phyloP scores from a whole-genome alignment of 2,329 filamentous ascomycete genomes.

The Cladosporium sp. region DNA sequence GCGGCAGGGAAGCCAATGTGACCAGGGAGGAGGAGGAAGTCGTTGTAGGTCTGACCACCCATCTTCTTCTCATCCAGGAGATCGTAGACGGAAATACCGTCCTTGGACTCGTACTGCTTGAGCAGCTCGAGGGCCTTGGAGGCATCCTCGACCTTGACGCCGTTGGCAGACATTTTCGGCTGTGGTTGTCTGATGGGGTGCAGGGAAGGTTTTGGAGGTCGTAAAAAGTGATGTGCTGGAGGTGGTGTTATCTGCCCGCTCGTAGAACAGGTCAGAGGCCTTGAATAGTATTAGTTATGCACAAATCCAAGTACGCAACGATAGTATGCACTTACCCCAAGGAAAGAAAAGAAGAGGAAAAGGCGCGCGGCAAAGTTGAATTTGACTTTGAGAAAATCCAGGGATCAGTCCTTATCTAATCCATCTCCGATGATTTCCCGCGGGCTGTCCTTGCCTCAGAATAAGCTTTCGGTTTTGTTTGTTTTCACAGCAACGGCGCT shows the following conservation, averaged over 20 bases:
- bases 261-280: constrained; percentile 34
- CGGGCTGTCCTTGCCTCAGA: too few relatives aligned
- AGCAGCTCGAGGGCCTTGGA: constrained; percentile 67
- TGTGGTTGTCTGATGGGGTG: constrained; percentile 1
- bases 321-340: constrained; percentile 41
- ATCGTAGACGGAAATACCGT: constrained; percentile 82
- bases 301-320: constrained; percentile 29
- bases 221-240: neutral
- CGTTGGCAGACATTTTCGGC: constrained; percentile 15
- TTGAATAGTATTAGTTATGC: constrained; percentile 65
- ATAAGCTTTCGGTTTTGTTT: neutral
- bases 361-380: constrained; percentile 3
- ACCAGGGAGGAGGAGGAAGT: constrained; percentile 93
- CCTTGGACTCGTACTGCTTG: constrained; percentile 66
- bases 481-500: constrained; percentile 2
- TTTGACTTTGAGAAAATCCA: neutral
- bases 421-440: neutral
- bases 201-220: neutral
- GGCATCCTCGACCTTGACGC: constrained; percentile 19
- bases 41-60: constrained; percentile 95
- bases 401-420: constrained; percentile 3
- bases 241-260: neutral
- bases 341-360: constrained; percentile 36
- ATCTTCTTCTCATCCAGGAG: constrained; percentile 87
- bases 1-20: constrained; percentile 97